Conservation (phyloP, 371 early-diverging fungal genomes). For the Mortierella sp. region DNA sequence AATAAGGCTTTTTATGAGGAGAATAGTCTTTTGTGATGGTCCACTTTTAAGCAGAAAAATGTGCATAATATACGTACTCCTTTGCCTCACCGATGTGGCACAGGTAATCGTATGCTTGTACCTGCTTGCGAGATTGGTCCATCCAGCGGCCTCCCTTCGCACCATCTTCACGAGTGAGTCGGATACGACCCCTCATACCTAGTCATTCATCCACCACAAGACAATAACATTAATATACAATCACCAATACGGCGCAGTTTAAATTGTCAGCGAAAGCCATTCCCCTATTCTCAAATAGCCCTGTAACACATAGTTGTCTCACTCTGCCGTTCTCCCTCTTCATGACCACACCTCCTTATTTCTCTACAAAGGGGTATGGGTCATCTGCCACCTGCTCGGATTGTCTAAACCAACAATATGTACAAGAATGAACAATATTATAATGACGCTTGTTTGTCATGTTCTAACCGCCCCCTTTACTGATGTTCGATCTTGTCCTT, state of each 20-base stretch:
- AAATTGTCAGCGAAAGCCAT: not conserved
- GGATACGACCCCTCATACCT: constrained; percentile 71
- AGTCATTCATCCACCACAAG: not conserved
- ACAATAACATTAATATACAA: not conserved
- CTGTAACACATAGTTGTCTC: constrained; percentile 1
- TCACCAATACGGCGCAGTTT: constrained; percentile 5
- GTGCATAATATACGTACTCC: constrained; percentile 75
- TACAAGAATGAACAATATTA: not conserved
- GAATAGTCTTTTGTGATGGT: not conserved
- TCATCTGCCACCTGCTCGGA: constrained; percentile 16
- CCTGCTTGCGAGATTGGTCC: constrained; percentile 93
- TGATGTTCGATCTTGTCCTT: constrained; percentile 10
- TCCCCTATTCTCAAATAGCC: constrained; percentile 5
- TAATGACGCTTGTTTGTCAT: not conserved
- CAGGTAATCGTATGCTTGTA: constrained; percentile 98
- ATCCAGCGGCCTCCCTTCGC: constrained; percentile 84
- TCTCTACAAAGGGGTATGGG: constrained; percentile 11
- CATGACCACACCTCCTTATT: constrained; percentile 11
- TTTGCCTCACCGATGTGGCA: constrained; percentile 99
- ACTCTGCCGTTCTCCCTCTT: not conserved
- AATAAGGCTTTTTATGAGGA: not conserved
- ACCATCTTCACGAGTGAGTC: constrained; percentile 71
- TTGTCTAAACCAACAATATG: not conserved
- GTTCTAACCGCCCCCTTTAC: constrained; percentile 3
- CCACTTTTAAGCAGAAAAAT: too few species aligned